Evolutionary conservation across 129 eudicot genomes (phyloP), one percentile per base, ranked within the genome.

Genomic region (Chrysanthemum lavandulifolium): DNA sequence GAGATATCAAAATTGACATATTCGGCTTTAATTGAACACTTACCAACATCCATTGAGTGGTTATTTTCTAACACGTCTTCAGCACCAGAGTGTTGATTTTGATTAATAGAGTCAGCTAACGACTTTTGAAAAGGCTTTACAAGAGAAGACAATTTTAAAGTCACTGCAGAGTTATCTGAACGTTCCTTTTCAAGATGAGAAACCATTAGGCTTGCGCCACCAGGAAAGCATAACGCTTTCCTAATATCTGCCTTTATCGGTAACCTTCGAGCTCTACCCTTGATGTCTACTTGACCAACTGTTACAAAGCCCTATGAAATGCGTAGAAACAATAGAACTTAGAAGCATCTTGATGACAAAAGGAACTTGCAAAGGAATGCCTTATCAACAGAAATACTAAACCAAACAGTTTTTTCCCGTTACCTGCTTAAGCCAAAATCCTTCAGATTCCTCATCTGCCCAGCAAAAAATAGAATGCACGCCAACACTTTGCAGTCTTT

Each of bases 361-460:
- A 51, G 19, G 19, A 47, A n/a, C 33, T 23, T 36, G 69, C 67
- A 68, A 48, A 13, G 31, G 49, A 40, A 19, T 65, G 67, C 14
- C 14, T 21, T 40, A 15, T 53, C 14, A 63, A 47, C 21, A 65
- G 27, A 65, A 57, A 21, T 72, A 55, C 36, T 36, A 71, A 29
- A 71, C 33, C 59, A 72, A 4, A 31, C 58, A 68, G 48, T 9
- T 12, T 12, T 12, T 63, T n/a, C 10, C 6, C 29, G 27, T 11
- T 86, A 87, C 98, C 96, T 84, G 98, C 58, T 87, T 93, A 54
- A 82, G 74, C 98, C 98, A 89, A 87, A 93, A 93, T 81, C 86
- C 96, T 81, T 90, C 86, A 55, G 98, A 93, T 74, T 84, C 92
- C 64, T 74, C 71, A 81, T 93, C 98, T 36, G 89, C 98, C 98